Conservation (phyloP, 1,139 yeast genomes). For the Pichia sp. region DNA sequence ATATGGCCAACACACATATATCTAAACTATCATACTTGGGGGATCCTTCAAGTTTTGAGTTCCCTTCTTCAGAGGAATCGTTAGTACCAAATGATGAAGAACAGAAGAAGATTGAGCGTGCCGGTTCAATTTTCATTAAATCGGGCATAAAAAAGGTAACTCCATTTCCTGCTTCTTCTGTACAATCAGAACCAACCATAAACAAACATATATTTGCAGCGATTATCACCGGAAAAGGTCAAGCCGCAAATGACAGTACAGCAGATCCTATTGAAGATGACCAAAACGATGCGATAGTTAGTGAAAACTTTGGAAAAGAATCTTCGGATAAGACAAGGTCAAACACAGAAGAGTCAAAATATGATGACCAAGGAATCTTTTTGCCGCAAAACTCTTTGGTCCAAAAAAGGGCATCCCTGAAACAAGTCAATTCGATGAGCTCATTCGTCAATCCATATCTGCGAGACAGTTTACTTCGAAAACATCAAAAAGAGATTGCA, state of each 20-base stretch:
- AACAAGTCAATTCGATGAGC: background rate
- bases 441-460: conserved; percentile 12
- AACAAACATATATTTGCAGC: background rate
- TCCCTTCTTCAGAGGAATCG: conserved; percentile 12
- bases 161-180: conserved; percentile 9
- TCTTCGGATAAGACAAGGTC: background rate
- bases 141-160: conserved; percentile 17
- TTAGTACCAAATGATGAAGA: background rate
- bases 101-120: conserved; percentile 14
- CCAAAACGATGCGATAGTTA: background rate
- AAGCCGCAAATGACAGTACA: background rate
- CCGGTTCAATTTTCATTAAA: conserved; percentile 18
- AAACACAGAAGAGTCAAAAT: conserved; percentile 6
- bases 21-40: conserved; percentile 20
- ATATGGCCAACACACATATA: conserved; percentile 10
- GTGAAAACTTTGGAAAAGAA: background rate
- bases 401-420: conserved; percentile 10
- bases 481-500: conserved; percentile 7
- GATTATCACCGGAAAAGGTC: background rate
- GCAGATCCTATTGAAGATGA: background rate
- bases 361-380: background rate
- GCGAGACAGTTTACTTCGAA: conserved; percentile 10
- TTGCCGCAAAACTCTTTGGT: background rate
- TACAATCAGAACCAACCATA: background rate
- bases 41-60: conserved; percentile 15